A percentile compares a stretch with the other conserved stretches of the same genome.
Evolutionary conservation across 768 basidiomycete genomes (phyloP).

Genomic region (Tulasnella sp.): DNA sequence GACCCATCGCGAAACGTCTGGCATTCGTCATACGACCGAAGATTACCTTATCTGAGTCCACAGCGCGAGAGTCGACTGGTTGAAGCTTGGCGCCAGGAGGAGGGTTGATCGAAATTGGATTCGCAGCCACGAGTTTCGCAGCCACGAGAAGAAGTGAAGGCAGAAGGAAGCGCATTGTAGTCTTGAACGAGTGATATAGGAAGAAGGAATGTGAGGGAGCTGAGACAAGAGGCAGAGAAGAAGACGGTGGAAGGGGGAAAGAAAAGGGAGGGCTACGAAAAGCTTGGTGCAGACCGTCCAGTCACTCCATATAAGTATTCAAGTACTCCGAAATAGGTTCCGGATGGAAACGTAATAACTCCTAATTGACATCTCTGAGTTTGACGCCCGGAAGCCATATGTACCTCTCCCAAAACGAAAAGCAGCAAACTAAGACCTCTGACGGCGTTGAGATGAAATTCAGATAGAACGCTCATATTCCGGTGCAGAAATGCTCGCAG

Average conservation of each 20-base stretch:
- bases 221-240: too few relatives aligned
- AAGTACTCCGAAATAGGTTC: too few relatives aligned
- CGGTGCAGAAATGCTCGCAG: too few relatives aligned
- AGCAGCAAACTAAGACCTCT: too few relatives aligned
- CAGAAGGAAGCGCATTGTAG: neutral
- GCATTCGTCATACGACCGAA: neutral
- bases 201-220: too few relatives aligned
- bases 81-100: neutral
- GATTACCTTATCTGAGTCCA: neutral
- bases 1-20: neutral
- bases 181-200: neutral
- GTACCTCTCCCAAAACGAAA: too few relatives aligned
- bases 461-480: too few relatives aligned
- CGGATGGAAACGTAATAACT: too few relatives aligned
- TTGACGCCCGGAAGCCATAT: too few relatives aligned
- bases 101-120: neutral
- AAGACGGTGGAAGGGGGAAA: neutral
- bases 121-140: neutral
- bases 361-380: too few relatives aligned
- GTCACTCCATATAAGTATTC: too few relatives aligned
- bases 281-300: neutral
- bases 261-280: neutral
- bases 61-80: neutral
- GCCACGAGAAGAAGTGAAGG: neutral
- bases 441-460: too few relatives aligned